A percentile compares a stretch with the other conserved stretches of the same genome.
phyloP scores from a whole-genome alignment of 2,329 filamentous ascomycete species.

The Penicillium sp. region DNA sequence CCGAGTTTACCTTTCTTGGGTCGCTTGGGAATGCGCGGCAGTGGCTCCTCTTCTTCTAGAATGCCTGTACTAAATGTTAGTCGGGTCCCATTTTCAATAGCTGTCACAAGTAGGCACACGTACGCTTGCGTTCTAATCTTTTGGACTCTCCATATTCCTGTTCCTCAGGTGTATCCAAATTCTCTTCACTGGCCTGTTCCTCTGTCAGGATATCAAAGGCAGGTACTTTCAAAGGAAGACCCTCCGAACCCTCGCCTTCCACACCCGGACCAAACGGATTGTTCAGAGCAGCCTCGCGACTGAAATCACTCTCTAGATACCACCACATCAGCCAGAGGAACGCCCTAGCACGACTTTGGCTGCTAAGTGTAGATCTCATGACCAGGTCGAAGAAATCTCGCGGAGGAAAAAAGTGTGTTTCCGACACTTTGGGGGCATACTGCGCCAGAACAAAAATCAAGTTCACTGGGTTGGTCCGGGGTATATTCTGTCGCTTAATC shows the following conservation, averaged over 20 bases:
- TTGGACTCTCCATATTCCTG: conserved; percentile 51
- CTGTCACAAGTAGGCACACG: conserved; percentile 13
- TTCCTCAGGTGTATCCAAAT: conserved; percentile 51
- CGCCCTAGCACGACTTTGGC: conserved; percentile 76
- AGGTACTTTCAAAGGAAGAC: conserved; percentile 50
- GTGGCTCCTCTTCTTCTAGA: conserved; percentile 49
- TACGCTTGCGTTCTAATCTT: conserved; percentile 49
- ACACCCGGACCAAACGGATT: conserved; percentile 77
- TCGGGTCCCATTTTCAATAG: neutral
- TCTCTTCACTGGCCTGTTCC: conserved; percentile 52
- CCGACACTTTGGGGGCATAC: conserved; percentile 85
- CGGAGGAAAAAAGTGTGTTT: conserved; percentile 81
- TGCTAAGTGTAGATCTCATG: conserved; percentile 83
- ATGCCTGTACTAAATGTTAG: conserved; percentile 37
- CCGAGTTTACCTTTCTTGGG: conserved; percentile 42
- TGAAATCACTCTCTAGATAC: conserved; percentile 95
- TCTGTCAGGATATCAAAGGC: conserved; percentile 50
- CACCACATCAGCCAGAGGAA: conserved; percentile 99
- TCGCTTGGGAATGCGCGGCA: conserved; percentile 47
- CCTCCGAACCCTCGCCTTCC: conserved; percentile 44
- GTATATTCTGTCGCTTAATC: conserved; percentile 66
- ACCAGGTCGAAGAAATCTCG: conserved; percentile 95
- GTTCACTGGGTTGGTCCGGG: conserved; percentile 95
- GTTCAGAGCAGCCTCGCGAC: conserved; percentile 77
- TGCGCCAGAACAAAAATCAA: conserved; percentile 93